Base-by-base conservation (phyloP, 768 basidiomycete genomes). In the Mycena alexandri region DNA sequence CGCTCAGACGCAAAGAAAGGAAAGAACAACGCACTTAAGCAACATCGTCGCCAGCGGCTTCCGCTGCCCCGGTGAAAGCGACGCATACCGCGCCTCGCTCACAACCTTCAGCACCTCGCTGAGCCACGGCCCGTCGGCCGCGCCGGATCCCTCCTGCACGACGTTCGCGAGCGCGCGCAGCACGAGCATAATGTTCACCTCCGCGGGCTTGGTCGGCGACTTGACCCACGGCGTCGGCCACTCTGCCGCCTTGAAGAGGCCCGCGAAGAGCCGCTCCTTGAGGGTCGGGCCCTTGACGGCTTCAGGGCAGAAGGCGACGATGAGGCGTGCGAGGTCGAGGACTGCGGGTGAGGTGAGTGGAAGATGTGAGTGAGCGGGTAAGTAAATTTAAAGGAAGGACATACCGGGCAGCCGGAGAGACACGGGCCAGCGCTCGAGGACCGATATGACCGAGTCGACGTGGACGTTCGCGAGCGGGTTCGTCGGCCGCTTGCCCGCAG, bases 161-260 rank as follows among this genome's bases (percentile, higher is more conserved):
- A 85, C 79, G 77, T 99, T 99, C 29, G 93, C 89, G 41, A 98
- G 72, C 0, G 89, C 91, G 38, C 96, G 86, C 54, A 98, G 81
- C 2, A 92, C 82, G 25, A 99, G 84, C 66, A 97, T 82, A 1
- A 90, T 84, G 74, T 98, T 98, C 19, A 91, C 97, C 76, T 98
- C 96, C 63, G 90, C 83, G 9, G 88, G 77, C 78, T 95, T 98
- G 5, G 83, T 77, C 41, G 91, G 76, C 0, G 90, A 83, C n/a
- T 78, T 75, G 33, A 81, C 73, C 86, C 89, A 89, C 1, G 87
- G 82, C 34, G 81, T 57, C 75, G 67, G 75, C 90, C 92, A 93
- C 55, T 91, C 90, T 3, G 90, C 86, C 16, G 89, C 92, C 60
- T 80, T 81, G 77, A 95, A 88, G 13, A 96, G 76, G 1, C 86